These are phyloP conservation scores for Fusarium heterosporum DNA, from an alignment of 2,329 filamentous ascomycete species.

Conservation along the genomic window DNA sequence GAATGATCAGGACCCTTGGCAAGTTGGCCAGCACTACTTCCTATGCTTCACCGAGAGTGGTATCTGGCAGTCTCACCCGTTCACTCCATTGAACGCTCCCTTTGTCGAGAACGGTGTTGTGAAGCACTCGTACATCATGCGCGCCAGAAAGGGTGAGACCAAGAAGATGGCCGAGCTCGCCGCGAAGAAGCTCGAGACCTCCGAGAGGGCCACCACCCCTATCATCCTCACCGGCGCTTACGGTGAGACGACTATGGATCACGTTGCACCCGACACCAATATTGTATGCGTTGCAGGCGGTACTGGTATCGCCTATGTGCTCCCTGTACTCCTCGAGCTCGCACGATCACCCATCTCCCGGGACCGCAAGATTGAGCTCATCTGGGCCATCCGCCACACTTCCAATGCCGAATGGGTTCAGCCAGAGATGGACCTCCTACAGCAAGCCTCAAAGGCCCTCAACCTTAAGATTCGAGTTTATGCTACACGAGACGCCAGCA, in stretches of 20 bases:
- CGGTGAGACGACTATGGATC: conserved; percentile 62
- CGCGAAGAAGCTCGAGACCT: conserved; percentile 51
- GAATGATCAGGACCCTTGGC: conserved; percentile 71
- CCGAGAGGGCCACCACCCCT: conserved; percentile 56
- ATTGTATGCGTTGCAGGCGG: conserved; percentile 56
- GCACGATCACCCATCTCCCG: conserved; percentile 57
- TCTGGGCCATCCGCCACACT: conserved; percentile 71
- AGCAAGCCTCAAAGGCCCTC: conserved; percentile 51
- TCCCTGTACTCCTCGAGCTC: conserved; percentile 53
- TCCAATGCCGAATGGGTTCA: conserved; percentile 69
- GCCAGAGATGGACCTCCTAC: conserved; percentile 65
- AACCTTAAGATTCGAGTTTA: conserved; percentile 67
- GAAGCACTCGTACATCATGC: conserved; percentile 67
- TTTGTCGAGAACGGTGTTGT: conserved; percentile 54
- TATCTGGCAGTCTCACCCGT: conserved; percentile 79
- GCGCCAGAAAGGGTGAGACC: conserved; percentile 70
- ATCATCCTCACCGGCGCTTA: conserved; percentile 74
- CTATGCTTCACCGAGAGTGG: conserved; percentile 74
- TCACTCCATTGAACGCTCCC: conserved; percentile 71
- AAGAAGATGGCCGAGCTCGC: conserved; percentile 63
- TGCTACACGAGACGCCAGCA: conserved; percentile 64
- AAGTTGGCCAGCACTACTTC: conserved; percentile 77
- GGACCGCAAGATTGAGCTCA: conserved; percentile 66
- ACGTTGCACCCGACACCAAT: conserved; percentile 56
- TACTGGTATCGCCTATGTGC: conserved; percentile 56